Evolutionary conservation across 306 rosid species (phyloP).

Genomic region (Alnus glutinosa): DNA sequence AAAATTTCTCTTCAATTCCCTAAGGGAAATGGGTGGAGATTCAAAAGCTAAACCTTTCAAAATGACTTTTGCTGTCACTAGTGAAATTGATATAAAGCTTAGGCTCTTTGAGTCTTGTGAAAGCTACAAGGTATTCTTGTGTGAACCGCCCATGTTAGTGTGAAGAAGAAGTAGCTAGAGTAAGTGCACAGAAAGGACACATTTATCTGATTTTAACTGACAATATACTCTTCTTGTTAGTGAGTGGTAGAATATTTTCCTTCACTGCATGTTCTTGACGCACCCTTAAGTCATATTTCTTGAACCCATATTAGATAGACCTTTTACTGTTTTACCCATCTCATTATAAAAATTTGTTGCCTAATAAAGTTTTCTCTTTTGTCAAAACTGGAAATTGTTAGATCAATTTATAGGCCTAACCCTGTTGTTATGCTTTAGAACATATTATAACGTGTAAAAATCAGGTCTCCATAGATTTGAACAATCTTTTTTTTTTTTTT

Average conservation of each 20-base stretch:
- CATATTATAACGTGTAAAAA: background rate
- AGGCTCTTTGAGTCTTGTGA: slow-evolving; percentile 75
- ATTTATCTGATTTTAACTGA: background rate
- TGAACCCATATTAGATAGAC: background rate
- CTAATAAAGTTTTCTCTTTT: background rate
- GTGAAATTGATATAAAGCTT: slow-evolving; percentile 76
- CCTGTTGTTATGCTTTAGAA: too few relatives aligned
- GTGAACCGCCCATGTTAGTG: background rate
- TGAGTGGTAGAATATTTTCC: background rate
- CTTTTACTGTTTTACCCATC: background rate
- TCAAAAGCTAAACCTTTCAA: too few relatives aligned
- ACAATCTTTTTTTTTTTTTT: too few relatives aligned
- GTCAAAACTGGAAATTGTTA: background rate
- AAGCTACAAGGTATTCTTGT: slow-evolving; percentile 69
- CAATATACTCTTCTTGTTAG: background rate
- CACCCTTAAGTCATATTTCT: background rate
- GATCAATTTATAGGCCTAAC: background rate
- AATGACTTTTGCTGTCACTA: slow-evolving; percentile 62
- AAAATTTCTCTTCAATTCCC: too few relatives aligned
- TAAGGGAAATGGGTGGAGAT: too few relatives aligned
- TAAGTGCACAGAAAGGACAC: background rate
- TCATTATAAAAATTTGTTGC: background rate
- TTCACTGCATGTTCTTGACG: background rate
- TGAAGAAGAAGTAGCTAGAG: background rate
- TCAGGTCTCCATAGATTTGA: background rate